A percentile compares a stretch with the other conserved stretches of the same genome.
phyloP scores from a whole-genome alignment of 2,329 filamentous ascomycete species.

The Paracoccidioides lutzii region DNA sequence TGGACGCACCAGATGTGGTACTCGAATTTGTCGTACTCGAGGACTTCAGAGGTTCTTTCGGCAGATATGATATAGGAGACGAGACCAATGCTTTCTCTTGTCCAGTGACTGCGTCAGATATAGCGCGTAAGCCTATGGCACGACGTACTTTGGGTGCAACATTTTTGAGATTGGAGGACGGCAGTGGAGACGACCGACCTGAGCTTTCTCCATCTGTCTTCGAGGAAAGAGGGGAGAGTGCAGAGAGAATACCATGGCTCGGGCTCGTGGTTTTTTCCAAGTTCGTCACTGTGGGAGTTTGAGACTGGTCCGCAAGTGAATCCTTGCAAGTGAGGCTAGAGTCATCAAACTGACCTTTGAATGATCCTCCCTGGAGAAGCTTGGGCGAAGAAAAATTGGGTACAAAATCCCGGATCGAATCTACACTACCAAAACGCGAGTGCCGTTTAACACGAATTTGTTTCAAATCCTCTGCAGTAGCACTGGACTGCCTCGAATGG shows the following conservation, averaged over 20 bases:
- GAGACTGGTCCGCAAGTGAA: constrained; percentile 27
- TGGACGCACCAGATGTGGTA: constrained; percentile 48
- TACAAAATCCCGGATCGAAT: constrained; percentile 52
- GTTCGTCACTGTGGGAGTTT: constrained; percentile 44
- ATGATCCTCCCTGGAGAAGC: constrained; percentile 51
- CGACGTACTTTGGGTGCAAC: constrained; percentile 47
- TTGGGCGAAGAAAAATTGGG: constrained; percentile 43
- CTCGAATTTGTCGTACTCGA: constrained; percentile 65
- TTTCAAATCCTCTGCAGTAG: constrained; percentile 57
- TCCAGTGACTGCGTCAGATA: constrained; percentile 58
- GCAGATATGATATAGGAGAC: constrained; percentile 32
- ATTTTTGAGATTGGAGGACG: constrained; percentile 41
- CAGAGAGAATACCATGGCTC: constrained; percentile 28
- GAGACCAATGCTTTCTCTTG: constrained; percentile 38
- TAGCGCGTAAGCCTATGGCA: constrained; percentile 62
- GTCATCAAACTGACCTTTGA: constrained; percentile 43
- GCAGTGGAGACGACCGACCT: constrained; percentile 36
- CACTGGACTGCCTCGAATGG: constrained; percentile 59
- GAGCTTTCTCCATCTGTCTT: constrained; percentile 38
- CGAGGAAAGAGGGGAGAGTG: constrained; percentile 35
- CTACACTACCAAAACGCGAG: constrained; percentile 65
- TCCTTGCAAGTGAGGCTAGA: constrained; percentile 45
- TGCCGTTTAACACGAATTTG: constrained; percentile 57
- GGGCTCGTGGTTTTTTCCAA: constrained; percentile 35
- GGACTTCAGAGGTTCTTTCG: constrained; percentile 45